A percentile compares a stretch with the other conserved stretches of the same genome.
Conservation (phyloP, 2,329 filamentous ascomycete species). For the Penicillium glabrum region DNA sequence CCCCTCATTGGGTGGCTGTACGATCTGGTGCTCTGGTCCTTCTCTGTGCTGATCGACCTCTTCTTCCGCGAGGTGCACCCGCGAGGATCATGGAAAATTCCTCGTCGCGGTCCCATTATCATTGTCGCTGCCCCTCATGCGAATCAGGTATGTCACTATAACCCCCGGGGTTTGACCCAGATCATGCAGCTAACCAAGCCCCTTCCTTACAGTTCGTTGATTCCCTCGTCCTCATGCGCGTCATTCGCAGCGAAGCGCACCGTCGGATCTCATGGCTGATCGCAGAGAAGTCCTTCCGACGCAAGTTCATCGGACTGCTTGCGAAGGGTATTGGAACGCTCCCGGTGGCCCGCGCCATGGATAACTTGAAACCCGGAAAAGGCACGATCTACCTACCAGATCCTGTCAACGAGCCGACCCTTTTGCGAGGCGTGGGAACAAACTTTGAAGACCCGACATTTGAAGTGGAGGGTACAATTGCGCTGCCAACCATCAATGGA, state of each 20-base stretch:
- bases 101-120: conserved; percentile 81
- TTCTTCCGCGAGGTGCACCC: conserved; percentile 99
- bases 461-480: conserved; percentile 78
- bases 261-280: conserved; percentile 91
- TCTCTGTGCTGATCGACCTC: conserved; percentile 76
- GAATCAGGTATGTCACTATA: conserved; percentile 68
- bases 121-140: conserved; percentile 97
- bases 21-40: conserved; percentile 51
- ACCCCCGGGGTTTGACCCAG: not conserved
- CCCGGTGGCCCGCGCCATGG: conserved; percentile 89
- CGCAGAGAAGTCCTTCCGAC: conserved; percentile 90
- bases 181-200: conserved; percentile 7
- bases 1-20: conserved; percentile 52
- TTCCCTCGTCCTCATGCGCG: conserved; percentile 87
- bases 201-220: conserved; percentile 74
- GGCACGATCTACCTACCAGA: conserved; percentile 89
- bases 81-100: conserved; percentile 91
- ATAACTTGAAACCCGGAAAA: conserved; percentile 74
- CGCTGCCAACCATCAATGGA: conserved; percentile 81
- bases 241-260: conserved; percentile 79
- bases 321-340: conserved; percentile 84
- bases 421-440: conserved; percentile 77
- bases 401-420: conserved; percentile 76
- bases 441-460: conserved; percentile 73
- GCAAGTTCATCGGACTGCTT: conserved; percentile 82